A percentile compares a stretch with the other conserved stretches of the same genome.
Conservation (phyloP, 2,329 filamentous ascomycete species). For the Beauveria rudraprayagi region DNA sequence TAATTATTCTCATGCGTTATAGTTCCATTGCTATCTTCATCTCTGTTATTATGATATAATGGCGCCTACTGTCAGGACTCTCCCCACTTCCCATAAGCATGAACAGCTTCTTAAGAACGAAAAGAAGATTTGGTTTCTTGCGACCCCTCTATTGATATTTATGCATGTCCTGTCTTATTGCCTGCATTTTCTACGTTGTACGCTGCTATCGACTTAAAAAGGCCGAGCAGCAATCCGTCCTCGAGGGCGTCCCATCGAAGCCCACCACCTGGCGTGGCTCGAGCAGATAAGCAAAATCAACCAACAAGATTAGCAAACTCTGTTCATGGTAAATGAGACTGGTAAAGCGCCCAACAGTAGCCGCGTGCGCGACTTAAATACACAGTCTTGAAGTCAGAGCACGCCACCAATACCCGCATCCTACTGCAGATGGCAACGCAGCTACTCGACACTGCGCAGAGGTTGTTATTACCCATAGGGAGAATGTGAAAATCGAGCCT, state of each 20-base stretch:
- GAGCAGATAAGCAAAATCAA: background rate
- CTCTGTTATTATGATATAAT: background rate
- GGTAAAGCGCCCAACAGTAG: background rate
- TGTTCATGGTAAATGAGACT: background rate
- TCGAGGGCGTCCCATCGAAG: background rate
- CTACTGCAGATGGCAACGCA: background rate
- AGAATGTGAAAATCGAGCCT: background rate
- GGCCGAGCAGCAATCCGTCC: background rate
- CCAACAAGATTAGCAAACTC: background rate
- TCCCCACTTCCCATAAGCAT: background rate
- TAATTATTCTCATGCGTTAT: background rate
- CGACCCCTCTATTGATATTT: background rate
- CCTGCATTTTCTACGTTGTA: background rate
- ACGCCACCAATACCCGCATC: background rate
- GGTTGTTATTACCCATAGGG: background rate
- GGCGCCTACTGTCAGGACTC: background rate
- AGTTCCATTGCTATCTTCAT: background rate
- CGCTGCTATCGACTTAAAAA: background rate
- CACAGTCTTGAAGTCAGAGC: background rate
- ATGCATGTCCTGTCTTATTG: background rate
- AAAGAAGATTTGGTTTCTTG: background rate
- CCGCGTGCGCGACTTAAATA: background rate
- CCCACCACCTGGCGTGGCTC: background rate
- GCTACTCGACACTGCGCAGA: background rate
- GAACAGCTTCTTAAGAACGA: background rate